Percentiles rank a stretch among this genome's conserved stretches.
phyloP scores from a whole-genome alignment of 768 basidiomycete species.

The Ramaria sp. region DNA sequence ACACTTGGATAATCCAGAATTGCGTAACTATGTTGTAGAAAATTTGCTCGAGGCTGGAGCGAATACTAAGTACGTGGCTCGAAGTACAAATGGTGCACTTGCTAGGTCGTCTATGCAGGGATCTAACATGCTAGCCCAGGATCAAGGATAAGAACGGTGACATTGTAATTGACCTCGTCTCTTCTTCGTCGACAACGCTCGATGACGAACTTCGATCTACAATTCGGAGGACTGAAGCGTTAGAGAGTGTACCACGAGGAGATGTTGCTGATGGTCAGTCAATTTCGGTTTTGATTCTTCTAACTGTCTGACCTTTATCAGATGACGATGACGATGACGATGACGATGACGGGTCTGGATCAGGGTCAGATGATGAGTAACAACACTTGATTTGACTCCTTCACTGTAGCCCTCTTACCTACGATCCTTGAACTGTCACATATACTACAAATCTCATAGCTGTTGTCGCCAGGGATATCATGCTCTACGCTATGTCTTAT shows the following conservation, averaged over 20 bases:
- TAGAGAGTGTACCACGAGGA: constrained; percentile 36
- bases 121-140: constrained; percentile 24
- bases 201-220: constrained; percentile 40
- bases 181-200: constrained; percentile 19
- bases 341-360: constrained; percentile 18
- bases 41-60: constrained; percentile 74
- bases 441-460: background rate
- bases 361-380: constrained; percentile 26
- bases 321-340: constrained; percentile 16
- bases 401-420: background rate
- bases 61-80: constrained; percentile 42
- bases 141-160: constrained; percentile 64
- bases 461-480: background rate
- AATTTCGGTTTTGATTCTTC: background rate
- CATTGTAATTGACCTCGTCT: constrained; percentile 43
- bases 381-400: background rate
- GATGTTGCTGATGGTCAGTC: constrained; percentile 55
- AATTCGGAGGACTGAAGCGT: constrained; percentile 44
- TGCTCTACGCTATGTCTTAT: no score
- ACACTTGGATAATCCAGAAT: constrained; percentile 35
- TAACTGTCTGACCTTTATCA: background rate
- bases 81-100: background rate
- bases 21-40: constrained; percentile 43
- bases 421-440: background rate
- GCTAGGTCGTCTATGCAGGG: background rate